Percentiles rank a stretch among this genome's conserved stretches.
phyloP scores from a whole-genome alignment of 2,329 filamentous ascomycete genomes.

The Penicillium sp. region DNA sequence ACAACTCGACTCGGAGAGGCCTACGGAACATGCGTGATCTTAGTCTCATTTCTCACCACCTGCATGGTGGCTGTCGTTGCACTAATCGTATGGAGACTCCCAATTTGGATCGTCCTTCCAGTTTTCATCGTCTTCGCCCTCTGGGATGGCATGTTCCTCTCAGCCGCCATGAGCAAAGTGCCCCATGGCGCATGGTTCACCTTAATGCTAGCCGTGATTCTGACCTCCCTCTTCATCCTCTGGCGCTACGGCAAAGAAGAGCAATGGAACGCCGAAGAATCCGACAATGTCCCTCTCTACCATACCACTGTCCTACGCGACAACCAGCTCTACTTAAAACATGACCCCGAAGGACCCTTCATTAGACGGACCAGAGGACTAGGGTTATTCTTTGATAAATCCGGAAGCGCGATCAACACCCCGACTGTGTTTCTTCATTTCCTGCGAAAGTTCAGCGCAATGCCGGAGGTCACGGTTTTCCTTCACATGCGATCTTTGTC shows the following conservation, averaged over 20 bases:
- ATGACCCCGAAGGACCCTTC: conserved; percentile 24
- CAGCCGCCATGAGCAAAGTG: conserved; percentile 69
- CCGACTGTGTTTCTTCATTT: conserved; percentile 73
- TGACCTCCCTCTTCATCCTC: conserved; percentile 67
- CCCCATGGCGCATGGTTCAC: conserved; percentile 80
- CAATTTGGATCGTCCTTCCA: conserved; percentile 57
- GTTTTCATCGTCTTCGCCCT: conserved; percentile 63
- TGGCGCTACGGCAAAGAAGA: conserved; percentile 80
- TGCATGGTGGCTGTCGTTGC: conserved; percentile 72
- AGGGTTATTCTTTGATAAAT: conserved; percentile 79
- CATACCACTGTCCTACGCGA: conserved; percentile 16
- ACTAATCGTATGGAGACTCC: conserved; percentile 69
- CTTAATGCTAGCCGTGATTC: conserved; percentile 61
- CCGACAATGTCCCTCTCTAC: conserved; percentile 57
- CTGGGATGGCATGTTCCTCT: conserved; percentile 70
- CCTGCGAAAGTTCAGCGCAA: conserved; percentile 67
- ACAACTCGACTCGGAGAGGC: conserved; percentile 71
- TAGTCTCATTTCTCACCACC: conserved; percentile 77
- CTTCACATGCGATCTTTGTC: conserved; percentile 70
- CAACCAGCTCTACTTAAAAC: background rate
- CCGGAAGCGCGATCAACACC: conserved; percentile 57
- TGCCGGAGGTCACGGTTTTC: conserved; percentile 70
- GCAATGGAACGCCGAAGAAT: conserved; percentile 70
- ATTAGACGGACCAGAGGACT: conserved; percentile 58
- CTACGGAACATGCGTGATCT: conserved; percentile 77